Evolutionary conservation across 768 basidiomycete species (phyloP).

Genomic region (Boletellus ananas): DNA sequence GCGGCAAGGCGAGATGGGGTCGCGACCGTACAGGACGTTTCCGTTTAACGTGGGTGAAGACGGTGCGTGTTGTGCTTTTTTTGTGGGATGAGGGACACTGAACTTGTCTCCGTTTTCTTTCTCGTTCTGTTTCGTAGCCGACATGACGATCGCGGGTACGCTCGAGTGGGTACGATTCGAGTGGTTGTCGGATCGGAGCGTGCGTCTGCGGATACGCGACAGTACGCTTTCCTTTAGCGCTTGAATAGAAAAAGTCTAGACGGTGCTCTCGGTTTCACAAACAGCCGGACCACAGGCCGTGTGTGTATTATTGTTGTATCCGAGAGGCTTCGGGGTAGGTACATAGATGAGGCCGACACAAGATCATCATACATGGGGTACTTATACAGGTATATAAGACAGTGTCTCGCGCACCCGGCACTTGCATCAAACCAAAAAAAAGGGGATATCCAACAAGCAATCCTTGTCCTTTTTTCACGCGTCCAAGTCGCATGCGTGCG

Average conservation of each 20-base stretch:
- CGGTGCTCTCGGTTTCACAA: too few relatives aligned
- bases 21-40: slow-evolving; percentile 84
- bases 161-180: slow-evolving; percentile 75
- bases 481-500: slow-evolving; percentile 39
- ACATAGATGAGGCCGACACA: too few relatives aligned
- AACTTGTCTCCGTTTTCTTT: neutral
- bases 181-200: slow-evolving; percentile 82
- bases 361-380: too few relatives aligned
- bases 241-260: slow-evolving; percentile 21
- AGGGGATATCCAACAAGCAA: too few relatives aligned
- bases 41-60: slow-evolving; percentile 82
- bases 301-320: too few relatives aligned
- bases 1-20: slow-evolving; percentile 77
- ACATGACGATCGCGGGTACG: slow-evolving; percentile 58
- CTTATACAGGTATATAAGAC: too few relatives aligned
- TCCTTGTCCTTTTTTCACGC: slow-evolving; percentile 9
- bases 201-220: slow-evolving; percentile 78
- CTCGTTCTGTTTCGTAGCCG: slow-evolving; percentile 32
- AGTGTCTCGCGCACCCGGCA: too few relatives aligned
- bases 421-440: too few relatives aligned
- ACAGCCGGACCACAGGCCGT: too few relatives aligned
- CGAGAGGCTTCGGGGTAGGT: too few relatives aligned
- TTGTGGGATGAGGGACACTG: too few relatives aligned
- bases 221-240: slow-evolving; percentile 86
- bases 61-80: slow-evolving; percentile 44